A percentile compares a stretch with the other conserved stretches of the same genome.
Evolutionary conservation across 225 moss, liverwort and hornwort genomes (phyloP).

Genomic region (Physcomitrium patens): DNA sequence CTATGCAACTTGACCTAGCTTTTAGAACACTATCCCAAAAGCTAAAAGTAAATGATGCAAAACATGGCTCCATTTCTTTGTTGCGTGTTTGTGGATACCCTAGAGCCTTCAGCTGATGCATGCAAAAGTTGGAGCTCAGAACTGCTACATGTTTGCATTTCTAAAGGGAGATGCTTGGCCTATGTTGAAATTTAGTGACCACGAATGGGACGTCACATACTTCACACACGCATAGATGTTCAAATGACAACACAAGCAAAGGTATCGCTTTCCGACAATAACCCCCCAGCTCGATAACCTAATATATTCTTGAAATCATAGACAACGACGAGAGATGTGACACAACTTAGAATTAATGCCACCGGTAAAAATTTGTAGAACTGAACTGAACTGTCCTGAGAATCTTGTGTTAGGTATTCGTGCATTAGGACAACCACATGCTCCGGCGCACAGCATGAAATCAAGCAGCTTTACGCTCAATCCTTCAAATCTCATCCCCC

Average conservation of each 20-base stretch:
- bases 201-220: slow-evolving; percentile 9
- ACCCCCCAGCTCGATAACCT: not conserved
- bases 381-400: not conserved
- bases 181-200: too few relatives aligned
- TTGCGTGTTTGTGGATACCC: too few relatives aligned
- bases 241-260: slow-evolving; percentile 15
- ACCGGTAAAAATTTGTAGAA: slow-evolving; percentile 16
- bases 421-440: slow-evolving; percentile 6
- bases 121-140: not conserved
- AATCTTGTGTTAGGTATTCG: not conserved
- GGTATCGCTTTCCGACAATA: slow-evolving; percentile 16
- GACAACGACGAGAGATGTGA: slow-evolving; percentile 22
- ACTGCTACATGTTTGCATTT: too few relatives aligned
- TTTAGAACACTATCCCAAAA: not conserved
- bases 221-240: not conserved
- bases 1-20: not conserved
- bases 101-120: too few relatives aligned
- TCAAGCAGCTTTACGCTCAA: too few relatives aligned
- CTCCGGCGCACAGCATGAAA: too few relatives aligned
- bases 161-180: too few relatives aligned
- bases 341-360: not conserved
- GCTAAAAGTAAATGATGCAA: too few relatives aligned
- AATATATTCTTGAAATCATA: not conserved
- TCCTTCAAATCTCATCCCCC: too few relatives aligned
- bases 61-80: too few relatives aligned